These are phyloP conservation scores for Evernia prunastri DNA, from an alignment of 495 filamentous ascomycete species.

Conservation along the genomic window DNA sequence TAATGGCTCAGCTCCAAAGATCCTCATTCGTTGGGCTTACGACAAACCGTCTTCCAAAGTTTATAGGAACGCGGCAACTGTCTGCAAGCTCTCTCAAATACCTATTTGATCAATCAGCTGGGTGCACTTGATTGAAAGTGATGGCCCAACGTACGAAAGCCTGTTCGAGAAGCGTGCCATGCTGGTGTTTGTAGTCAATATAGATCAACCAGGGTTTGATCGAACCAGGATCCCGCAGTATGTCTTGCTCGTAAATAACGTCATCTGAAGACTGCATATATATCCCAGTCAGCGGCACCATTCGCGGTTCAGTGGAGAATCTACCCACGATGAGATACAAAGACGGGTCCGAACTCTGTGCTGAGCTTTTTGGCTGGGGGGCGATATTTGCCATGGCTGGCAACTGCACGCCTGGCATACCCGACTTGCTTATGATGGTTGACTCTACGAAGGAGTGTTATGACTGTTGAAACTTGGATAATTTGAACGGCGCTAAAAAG, in stretches of 20 bases:
- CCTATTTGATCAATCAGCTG: background rate
- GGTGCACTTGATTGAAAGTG: background rate
- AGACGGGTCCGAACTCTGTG: slow-evolving; percentile 43
- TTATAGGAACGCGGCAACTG: slow-evolving; percentile 94
- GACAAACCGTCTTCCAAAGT: slow-evolving; percentile 77
- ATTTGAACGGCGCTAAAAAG: background rate
- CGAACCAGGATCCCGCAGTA: slow-evolving; percentile 75
- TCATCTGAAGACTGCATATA: slow-evolving; percentile 67
- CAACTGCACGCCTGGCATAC: slow-evolving; percentile 56
- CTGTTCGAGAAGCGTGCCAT: slow-evolving; percentile 82
- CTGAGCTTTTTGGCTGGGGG: slow-evolving; percentile 19
- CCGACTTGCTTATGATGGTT: slow-evolving; percentile 22
- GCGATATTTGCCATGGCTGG: slow-evolving; percentile 43
- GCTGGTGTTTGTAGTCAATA: slow-evolving; percentile 81
- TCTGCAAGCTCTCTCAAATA: slow-evolving; percentile 80
- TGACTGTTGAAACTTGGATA: background rate
- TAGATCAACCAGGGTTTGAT: slow-evolving; percentile 96
- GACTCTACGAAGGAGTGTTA: background rate
- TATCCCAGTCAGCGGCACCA: slow-evolving; percentile 22
- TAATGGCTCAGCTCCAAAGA: background rate
- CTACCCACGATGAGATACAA: slow-evolving; percentile 71
- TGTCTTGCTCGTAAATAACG: slow-evolving; percentile 91
- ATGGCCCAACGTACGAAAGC: slow-evolving; percentile 53
- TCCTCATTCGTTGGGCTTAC: background rate
- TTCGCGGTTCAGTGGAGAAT: slow-evolving; percentile 4